Percentiles rank a stretch among this genome's conserved stretches.
Conservation (phyloP, 2,329 filamentous ascomycete species). For the Botryotinia globosa region DNA sequence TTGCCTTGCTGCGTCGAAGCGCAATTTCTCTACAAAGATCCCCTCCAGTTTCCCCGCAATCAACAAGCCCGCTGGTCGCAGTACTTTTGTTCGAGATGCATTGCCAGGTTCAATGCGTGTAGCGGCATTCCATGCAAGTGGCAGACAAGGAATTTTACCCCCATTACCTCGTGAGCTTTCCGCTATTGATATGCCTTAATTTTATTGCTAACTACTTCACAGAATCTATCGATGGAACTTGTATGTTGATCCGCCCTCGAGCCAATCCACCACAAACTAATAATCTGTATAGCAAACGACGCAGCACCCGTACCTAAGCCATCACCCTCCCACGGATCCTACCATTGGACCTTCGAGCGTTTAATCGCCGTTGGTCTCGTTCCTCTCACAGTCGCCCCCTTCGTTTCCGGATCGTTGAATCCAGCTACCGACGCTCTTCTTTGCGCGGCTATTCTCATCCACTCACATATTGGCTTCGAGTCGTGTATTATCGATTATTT, state of each 20-base stretch:
- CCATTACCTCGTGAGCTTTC: slow-evolving; percentile 73
- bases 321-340: slow-evolving; percentile 81
- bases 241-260: slow-evolving; percentile 48
- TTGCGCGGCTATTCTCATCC: slow-evolving; percentile 77
- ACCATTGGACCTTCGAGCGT: slow-evolving; percentile 98
- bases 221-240: slow-evolving; percentile 74
- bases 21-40: slow-evolving; percentile 44
- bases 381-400: slow-evolving; percentile 84
- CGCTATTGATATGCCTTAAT: background rate
- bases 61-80: slow-evolving; percentile 35
- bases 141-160: slow-evolving; percentile 72
- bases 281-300: slow-evolving; percentile 68
- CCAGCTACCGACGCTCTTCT: slow-evolving; percentile 83
- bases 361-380: slow-evolving; percentile 76
- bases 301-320: slow-evolving; percentile 70
- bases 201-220: slow-evolving; percentile 44
- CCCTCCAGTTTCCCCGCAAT: slow-evolving; percentile 37
- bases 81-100: slow-evolving; percentile 42
- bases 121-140: slow-evolving; percentile 84
- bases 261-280: slow-evolving; percentile 28
- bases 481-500: slow-evolving; percentile 90
- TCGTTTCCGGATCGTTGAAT: slow-evolving; percentile 88
- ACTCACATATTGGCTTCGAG: slow-evolving; percentile 96
- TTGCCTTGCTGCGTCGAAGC: slow-evolving; percentile 43
- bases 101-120: slow-evolving; percentile 48